A percentile compares a stretch with the other conserved stretches of the same genome.
phyloP scores from a whole-genome alignment of 805 yeast species.

The Wickerhamiella australiensis region DNA sequence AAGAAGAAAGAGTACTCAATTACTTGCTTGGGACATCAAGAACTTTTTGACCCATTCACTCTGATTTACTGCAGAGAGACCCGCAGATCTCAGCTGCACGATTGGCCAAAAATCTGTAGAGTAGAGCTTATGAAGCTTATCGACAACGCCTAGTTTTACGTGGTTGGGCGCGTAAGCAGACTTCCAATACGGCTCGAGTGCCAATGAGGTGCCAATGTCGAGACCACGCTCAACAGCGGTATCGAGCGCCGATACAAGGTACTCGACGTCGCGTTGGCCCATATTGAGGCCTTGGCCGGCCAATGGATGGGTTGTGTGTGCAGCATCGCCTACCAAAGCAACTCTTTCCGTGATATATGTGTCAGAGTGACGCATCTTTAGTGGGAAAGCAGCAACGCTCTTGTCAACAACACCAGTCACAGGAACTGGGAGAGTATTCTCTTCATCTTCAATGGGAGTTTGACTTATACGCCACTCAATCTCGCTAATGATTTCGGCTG shows the following conservation, averaged over 20 bases:
- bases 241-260: conserved; percentile 57
- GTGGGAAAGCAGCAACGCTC: conserved; percentile 79
- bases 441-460: conserved; percentile 38
- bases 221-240: conserved; percentile 62
- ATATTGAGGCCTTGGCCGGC: conserved; percentile 97
- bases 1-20: not conserved
- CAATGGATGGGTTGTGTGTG: conserved; percentile 92
- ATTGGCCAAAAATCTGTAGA: conserved; percentile 60
- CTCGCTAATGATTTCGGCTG: conserved; percentile 47
- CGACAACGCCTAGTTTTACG: conserved; percentile 73
- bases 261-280: conserved; percentile 89
- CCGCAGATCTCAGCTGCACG: conserved; percentile 62
- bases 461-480: conserved; percentile 55
- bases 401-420: conserved; percentile 45
- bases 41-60: conserved; percentile 54
- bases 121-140: conserved; percentile 80
- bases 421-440: conserved; percentile 52
- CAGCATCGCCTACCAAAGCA: conserved; percentile 96
- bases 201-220: conserved; percentile 73
- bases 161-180: conserved; percentile 75
- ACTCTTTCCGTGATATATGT: conserved; percentile 71
- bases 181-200: conserved; percentile 76
- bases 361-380: conserved; percentile 82
- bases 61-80: conserved; percentile 56
- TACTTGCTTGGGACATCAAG: conserved; percentile 47